Evolutionary conservation across 2,329 filamentous ascomycete species (phyloP).

Genomic region (Thelonectria olida): DNA sequence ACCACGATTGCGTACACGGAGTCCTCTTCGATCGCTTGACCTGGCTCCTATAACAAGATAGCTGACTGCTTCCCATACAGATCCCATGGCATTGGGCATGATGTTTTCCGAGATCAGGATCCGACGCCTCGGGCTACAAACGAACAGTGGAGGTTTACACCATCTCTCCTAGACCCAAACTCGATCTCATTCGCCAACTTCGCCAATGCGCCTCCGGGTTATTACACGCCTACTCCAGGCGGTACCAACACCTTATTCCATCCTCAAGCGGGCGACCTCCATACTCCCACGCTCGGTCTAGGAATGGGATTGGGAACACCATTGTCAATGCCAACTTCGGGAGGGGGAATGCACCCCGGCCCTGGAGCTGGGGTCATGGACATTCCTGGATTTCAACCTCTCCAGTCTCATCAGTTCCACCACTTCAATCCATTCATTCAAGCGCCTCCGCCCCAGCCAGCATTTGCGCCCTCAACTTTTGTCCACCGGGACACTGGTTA

Average conservation of each 20-base stretch:
- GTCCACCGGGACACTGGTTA: constrained; percentile 83
- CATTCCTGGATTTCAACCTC: constrained; percentile 73
- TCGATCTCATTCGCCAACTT: constrained; percentile 83
- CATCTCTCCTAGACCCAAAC: constrained; percentile 86
- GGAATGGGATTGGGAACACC: constrained; percentile 84
- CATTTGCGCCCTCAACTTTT: constrained; percentile 82
- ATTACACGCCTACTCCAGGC: constrained; percentile 89
- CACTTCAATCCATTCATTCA: constrained; percentile 79
- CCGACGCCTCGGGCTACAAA: constrained; percentile 82
- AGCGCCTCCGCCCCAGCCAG: constrained; percentile 61
- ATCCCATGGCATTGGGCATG: constrained; percentile 36
- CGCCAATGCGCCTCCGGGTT: constrained; percentile 80
- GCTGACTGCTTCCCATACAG: constrained; percentile 31
- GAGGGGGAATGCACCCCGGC: constrained; percentile 69
- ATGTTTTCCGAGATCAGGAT: constrained; percentile 73
- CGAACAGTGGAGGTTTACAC: constrained; percentile 88
- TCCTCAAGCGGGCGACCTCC: constrained; percentile 84
- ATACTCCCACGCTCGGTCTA: constrained; percentile 80
- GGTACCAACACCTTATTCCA: constrained; percentile 84
- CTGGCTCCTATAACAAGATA: neutral
- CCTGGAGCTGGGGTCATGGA: constrained; percentile 63
- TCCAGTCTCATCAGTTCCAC: constrained; percentile 68
- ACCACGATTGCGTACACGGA: neutral
- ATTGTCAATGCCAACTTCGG: constrained; percentile 78
- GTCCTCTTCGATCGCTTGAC: neutral